Evolutionary conservation across 2,329 filamentous ascomycete genomes (phyloP).

Genomic region (Monilinia fructigena): DNA sequence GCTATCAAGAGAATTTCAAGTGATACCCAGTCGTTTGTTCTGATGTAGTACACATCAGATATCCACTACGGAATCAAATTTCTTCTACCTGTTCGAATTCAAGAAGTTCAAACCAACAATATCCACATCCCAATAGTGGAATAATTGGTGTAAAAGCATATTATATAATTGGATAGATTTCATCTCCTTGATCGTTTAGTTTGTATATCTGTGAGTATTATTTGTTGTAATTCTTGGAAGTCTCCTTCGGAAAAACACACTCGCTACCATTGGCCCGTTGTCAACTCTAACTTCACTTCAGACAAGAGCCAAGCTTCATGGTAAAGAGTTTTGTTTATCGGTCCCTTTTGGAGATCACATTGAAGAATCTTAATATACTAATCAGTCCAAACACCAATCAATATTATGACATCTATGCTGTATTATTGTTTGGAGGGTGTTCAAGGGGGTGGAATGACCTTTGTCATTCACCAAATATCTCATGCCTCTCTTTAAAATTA

Average conservation of each 20-base stretch:
- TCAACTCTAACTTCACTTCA: neutral
- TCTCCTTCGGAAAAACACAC: neutral
- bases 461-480: constrained; percentile 10
- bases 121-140: neutral
- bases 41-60: neutral
- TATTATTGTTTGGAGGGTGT: neutral
- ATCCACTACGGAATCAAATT: neutral
- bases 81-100: neutral
- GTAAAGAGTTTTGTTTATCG: neutral
- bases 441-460: constrained; percentile 16
- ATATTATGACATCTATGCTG: neutral
- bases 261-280: neutral
- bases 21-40: neutral
- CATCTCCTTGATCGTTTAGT: neutral
- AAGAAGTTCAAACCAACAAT: neutral
- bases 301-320: neutral
- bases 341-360: constrained; percentile 10
- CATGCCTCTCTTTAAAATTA: neutral
- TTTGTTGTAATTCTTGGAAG: neutral
- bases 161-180: neutral
- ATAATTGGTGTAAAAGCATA: neutral
- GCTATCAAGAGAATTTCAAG: neutral
- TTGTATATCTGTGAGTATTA: neutral
- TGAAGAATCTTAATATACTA: neutral
- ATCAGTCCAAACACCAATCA: neutral